Evolutionary conservation across 176 grass and related monocot genomes (phyloP).

Genomic region (Secale cereale): DNA sequence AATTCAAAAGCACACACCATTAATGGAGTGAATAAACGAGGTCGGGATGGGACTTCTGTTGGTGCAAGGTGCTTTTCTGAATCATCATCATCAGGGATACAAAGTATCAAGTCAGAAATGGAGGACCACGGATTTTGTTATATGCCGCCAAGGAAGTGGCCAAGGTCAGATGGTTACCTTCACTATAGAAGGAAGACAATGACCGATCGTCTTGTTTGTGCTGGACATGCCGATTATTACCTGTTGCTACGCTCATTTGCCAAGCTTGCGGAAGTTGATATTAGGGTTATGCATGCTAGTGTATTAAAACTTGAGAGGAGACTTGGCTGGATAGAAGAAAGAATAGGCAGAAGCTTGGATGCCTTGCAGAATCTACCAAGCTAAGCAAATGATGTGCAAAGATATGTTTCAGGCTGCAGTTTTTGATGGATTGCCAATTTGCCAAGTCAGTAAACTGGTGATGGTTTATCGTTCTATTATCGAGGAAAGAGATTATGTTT

Average conservation of each 20-base stretch:
- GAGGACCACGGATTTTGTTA: slow-evolving; percentile 69
- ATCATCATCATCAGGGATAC: slow-evolving; percentile 26
- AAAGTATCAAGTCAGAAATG: slow-evolving; percentile 68
- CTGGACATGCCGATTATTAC: slow-evolving; percentile 86
- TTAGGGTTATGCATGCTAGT: slow-evolving; percentile 60
- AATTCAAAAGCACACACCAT: slow-evolving; percentile 21
- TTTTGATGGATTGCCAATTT: neutral
- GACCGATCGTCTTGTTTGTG: slow-evolving; percentile 45
- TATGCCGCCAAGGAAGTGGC: slow-evolving; percentile 39
- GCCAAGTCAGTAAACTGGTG: neutral
- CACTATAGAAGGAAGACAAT: slow-evolving; percentile 45
- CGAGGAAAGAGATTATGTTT: neutral
- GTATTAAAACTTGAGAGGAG: slow-evolving; percentile 74
- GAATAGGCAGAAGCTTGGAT: slow-evolving; percentile 34
- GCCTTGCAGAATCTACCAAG: slow-evolving; percentile 21
- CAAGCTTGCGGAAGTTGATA: slow-evolving; percentile 67
- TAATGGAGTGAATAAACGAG: slow-evolving; percentile 29
- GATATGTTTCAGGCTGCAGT: neutral
- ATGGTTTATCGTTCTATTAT: neutral
- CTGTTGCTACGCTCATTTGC: slow-evolving; percentile 68
- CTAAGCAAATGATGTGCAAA: slow-evolving; percentile 7
- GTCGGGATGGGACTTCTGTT: slow-evolving; percentile 18
- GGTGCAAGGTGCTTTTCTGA: slow-evolving; percentile 12
- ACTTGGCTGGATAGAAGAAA: slow-evolving; percentile 57
- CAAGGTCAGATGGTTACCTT: slow-evolving; percentile 64